phyloP scores from a whole-genome alignment of 306 rosid genomes.

The Ziziphus jujuba region DNA sequence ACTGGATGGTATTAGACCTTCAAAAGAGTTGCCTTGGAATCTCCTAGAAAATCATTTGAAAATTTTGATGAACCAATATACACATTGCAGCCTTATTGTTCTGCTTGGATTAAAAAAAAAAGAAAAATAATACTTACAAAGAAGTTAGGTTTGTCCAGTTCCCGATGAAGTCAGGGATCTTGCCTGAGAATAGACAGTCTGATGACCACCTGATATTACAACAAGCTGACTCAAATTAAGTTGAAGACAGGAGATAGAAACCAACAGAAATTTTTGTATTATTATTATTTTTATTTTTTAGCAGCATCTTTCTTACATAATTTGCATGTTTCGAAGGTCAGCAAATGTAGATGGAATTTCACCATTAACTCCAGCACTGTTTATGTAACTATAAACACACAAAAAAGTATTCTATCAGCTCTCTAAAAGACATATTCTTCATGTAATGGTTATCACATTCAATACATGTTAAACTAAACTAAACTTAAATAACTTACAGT shows the following conservation, averaged over 20 bases:
- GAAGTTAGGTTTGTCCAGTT: constrained; percentile 21
- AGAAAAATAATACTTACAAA: constrained; percentile 17
- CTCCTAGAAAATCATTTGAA: too few species aligned
- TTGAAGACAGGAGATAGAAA: not conserved
- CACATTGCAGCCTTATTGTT: not conserved
- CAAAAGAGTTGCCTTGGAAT: constrained; percentile 33
- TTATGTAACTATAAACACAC: constrained; percentile 14
- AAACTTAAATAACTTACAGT: constrained; percentile 25
- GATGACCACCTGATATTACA: constrained; percentile 17
- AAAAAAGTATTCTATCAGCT: not conserved
- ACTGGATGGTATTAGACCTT: constrained; percentile 38
- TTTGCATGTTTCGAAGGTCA: constrained; percentile 8
- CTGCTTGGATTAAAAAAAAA: not conserved
- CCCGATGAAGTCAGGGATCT: constrained; percentile 30
- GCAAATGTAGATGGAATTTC: constrained; percentile 30
- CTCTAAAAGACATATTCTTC: not conserved
- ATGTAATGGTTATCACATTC: not conserved
- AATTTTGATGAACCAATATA: not conserved
- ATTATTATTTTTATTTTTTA: not conserved
- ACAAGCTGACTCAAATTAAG: not conserved
- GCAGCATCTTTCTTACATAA: constrained; percentile 17
- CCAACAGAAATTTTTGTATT: not conserved
- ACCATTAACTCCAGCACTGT: constrained; percentile 24
- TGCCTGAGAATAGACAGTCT: constrained; percentile 26
- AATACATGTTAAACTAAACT: too few species aligned